Evolutionary conservation across 1,284 basidiomycete species (phyloP).

Genomic region (Ustilago xerochloae): DNA sequence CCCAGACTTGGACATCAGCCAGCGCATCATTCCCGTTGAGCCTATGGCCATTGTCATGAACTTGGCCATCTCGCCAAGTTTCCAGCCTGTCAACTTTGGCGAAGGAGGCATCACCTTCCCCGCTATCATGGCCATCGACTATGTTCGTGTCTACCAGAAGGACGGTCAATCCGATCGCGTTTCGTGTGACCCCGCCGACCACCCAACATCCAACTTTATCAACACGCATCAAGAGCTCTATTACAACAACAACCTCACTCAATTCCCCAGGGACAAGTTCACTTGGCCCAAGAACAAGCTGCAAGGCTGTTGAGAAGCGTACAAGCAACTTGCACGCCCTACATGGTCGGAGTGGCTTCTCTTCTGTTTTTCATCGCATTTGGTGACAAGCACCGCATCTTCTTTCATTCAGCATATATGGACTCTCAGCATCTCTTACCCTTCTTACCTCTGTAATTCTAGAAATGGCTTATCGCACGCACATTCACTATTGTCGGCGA

Average conservation of each 20-base stretch:
- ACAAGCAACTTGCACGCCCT: neutral
- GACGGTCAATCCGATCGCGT: slow-evolving; percentile 46
- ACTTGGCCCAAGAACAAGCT: slow-evolving; percentile 61
- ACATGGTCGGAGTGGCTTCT: neutral
- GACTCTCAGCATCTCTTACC: neutral
- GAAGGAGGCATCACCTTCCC: slow-evolving; percentile 50
- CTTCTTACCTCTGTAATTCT: neutral
- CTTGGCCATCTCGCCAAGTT: slow-evolving; percentile 59
- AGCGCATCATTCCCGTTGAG: slow-evolving; percentile 60
- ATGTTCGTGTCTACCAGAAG: slow-evolving; percentile 63
- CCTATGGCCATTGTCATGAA: slow-evolving; percentile 66
- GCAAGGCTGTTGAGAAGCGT: slow-evolving; percentile 42
- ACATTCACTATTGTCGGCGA: too few species aligned
- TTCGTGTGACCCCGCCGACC: slow-evolving; percentile 60
- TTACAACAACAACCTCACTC: slow-evolving; percentile 61
- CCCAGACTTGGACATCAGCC: slow-evolving; percentile 46
- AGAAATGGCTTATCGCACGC: neutral
- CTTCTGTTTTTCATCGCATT: neutral
- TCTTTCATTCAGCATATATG: neutral
- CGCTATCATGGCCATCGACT: slow-evolving; percentile 56
- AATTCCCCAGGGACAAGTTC: slow-evolving; percentile 45
- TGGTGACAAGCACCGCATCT: neutral
- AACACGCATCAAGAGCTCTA: slow-evolving; percentile 58
- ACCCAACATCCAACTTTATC: slow-evolving; percentile 66
- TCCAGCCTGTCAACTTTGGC: slow-evolving; percentile 60